Evolutionary conservation across 352 stramenopile genomes (phyloP), one percentile per base, ranked within the genome.

Genomic region (Pythium periplocum): DNA sequence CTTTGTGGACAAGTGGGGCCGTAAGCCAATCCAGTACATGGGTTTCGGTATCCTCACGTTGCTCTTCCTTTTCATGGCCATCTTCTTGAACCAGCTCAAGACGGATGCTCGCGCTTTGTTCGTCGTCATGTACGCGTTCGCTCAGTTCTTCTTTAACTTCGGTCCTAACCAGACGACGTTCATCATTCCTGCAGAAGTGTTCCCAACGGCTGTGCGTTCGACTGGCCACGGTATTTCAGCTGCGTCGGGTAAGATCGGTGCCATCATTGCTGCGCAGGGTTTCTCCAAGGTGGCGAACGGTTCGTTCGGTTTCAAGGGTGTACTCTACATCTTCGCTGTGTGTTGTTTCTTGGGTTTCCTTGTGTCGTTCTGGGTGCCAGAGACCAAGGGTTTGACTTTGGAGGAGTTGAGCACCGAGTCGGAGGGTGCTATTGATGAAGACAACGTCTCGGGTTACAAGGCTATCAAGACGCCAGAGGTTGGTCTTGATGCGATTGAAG

Each of bases 181-280:
- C 67, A 78, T 96, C 49, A 87, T 94, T 55, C 82, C 86, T 1
- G 76, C 83, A 4, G 86, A 94, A 61, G 69, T 91, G 2, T 93
- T 94, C 61, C 83, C 83, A 2, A 94, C 83, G 35, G 73, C 85
- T 41, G 73, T 91, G 61, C 70, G 86, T 39, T 93, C 82, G 4
- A 83, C 84, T 36, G 83, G 80, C 41, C 86, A 96, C 63, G 86
- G 86, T 11, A 90, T 94, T 59, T 89, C 79, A 26, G 17, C 17
- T 26, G 17, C 17, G 17, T 26, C 17, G 17, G 17, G 17, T 26
- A 26, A 26, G 17, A 26, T 84, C 5, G 86, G 86, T 11, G 86
- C 83, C 26, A 75, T 84, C 57, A 63, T 78, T 39, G 66, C 68
- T 12, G 65, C 71, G 32, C 66, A 78, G 57, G 67, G 68, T 37